Base-by-base conservation (phyloP, 768 basidiomycete species). In the Rhodotorula toruloides region DNA sequence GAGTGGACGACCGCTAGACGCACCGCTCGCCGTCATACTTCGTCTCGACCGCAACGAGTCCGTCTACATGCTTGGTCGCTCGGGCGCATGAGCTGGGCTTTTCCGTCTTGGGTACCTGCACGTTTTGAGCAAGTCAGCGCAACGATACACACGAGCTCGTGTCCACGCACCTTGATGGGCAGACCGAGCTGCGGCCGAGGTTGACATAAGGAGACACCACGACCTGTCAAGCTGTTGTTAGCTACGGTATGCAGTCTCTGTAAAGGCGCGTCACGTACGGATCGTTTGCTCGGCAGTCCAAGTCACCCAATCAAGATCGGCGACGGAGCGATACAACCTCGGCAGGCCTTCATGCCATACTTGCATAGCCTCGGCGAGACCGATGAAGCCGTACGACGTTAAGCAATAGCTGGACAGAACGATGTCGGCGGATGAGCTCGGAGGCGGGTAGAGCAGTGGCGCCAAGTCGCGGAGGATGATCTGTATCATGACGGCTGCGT, bases 11-110 rank as follows among this genome's bases (percentile, higher is more conserved):
- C n/a, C 36, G 13, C 0, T 0, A 0, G 42, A 49, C 76, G 43
- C 25, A 80, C 80, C 92, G 83, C 77, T 94, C 91, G 16, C 92
- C 92, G 63, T 94, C 92, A 76, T 93, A 93, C 77, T 97, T 97
- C 0, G 86, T 91, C 78, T 97, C 92, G 3, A 87, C 89, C 84
- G 88, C 93, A 14, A 91, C 80, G 34, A 75, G 77, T 17, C 81
- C 78, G 0, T 81, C 48, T 7, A 73, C 50, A 16, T 44, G 52
- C 50, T 56, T 65, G 2, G 61, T 63, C 7, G 70, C 62, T 0
- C 36, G 22, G 7, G 32, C 9, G n/a, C 85, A 83, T 7, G 84
- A 80, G 56, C 82, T 81, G 4, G 87, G 90, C 74, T 92, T 93
- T 39, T 81, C 79, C 31, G 89, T 89, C 77, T 90, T 92, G 0